Percentiles rank a stretch among this genome's conserved stretches.
Conservation (phyloP, 1,284 basidiomycete genomes). For the Stygiomarasmius scandens region DNA sequence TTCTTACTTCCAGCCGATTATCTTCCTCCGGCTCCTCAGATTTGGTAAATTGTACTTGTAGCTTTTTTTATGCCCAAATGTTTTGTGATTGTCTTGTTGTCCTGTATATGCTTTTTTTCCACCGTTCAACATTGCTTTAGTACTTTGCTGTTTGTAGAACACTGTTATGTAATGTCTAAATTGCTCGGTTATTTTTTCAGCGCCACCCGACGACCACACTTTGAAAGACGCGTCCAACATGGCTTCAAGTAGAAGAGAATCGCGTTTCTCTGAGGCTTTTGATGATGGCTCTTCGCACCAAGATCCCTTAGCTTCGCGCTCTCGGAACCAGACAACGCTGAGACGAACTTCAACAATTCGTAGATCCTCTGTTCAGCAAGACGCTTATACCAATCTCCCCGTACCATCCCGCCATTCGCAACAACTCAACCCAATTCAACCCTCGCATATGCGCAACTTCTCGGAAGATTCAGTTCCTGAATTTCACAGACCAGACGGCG, state of each 20-base stretch:
- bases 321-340: neutral
- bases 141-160: neutral
- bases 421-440: neutral
- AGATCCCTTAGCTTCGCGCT: too few species aligned
- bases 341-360: neutral
- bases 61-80: neutral
- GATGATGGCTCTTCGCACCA: neutral
- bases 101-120: neutral
- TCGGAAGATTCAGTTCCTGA: neutral
- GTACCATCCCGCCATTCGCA: neutral
- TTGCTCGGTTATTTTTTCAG: neutral
- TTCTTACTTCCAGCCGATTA: conserved; percentile 78
- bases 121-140: too few species aligned
- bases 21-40: conserved; percentile 67
- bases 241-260: neutral
- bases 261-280: neutral
- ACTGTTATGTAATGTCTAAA: neutral
- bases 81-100: neutral
- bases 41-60: conserved; percentile 52
- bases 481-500: conserved; percentile 11
- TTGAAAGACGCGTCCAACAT: neutral
- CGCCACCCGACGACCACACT: neutral
- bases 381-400: neutral
- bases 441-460: neutral
- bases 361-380: neutral